Evolutionary conservation across 2,329 filamentous ascomycete species (phyloP), one percentile per base, ranked within the genome.

Genomic region (Ophiocordyceps camponoti-saundersi): DNA sequence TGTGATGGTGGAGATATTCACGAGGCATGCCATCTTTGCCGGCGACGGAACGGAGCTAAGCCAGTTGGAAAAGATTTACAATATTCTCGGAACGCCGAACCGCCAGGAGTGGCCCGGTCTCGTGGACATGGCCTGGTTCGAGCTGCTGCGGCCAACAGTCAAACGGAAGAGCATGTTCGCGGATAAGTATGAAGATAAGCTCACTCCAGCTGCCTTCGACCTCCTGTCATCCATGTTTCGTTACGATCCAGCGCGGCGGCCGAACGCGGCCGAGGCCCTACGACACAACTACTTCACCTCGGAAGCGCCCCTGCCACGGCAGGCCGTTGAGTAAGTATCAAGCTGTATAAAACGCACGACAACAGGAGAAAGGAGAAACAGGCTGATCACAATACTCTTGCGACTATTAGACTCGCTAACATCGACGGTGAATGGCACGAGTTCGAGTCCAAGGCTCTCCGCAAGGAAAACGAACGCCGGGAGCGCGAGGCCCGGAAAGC

Each of bases 371-470:
- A 18, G 16, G 15, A 7, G 18, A 40, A 40, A 20, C 13, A 57
- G 16, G 69, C 58, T 53, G 50, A 56, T 18, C 16, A 39, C 16
- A 18, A 16, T 10, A 18, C 18, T 18, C 15, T 36, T n/a, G 32
- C 32, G n/a, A 36, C 32, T 36, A 1, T 49, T 51, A 85, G 84
- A 57, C 74, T 98, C 45, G 79, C 82, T 49, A 70, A 80, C 44
- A 73, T 98, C 29, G 79, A 92, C 55, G 92, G 92, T 21, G 92
- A 98, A 56, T 98, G 92, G 92, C 92, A 98, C 60, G 92, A 98
- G 61, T 95, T 96, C 57, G 92, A 98, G 66, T 94, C 87, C 48
- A 98, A 98, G 66, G 89, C 88, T 16, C 71, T 95, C 23, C 75
- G 92, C 30, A 92, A 92, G 55, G 89, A 95, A 62, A 90, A 88